A percentile compares a stretch with the other conserved stretches of the same genome.
phyloP scores from a whole-genome alignment of 768 basidiomycete species.

The Lactarius vividus region DNA sequence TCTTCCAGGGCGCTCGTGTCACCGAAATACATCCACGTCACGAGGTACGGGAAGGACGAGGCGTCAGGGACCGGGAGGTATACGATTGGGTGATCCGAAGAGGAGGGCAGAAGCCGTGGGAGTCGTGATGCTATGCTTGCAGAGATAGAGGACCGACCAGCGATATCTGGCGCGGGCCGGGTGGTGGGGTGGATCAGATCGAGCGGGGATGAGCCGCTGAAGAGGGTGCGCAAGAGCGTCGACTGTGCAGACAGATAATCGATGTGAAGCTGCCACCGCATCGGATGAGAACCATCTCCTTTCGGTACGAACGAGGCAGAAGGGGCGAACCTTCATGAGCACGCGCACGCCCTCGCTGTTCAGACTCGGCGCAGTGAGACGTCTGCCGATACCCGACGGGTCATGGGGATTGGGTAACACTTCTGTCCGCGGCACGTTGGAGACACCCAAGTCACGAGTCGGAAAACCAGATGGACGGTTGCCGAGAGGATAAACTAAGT shows the following conservation, averaged over 20 bases:
- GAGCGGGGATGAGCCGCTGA: constrained; percentile 62
- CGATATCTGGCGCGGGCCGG: constrained; percentile 21
- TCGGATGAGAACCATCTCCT: constrained; percentile 17
- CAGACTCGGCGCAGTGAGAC: constrained; percentile 51
- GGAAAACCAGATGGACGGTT: not conserved
- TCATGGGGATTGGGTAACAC: constrained; percentile 35
- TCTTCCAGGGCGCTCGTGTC: constrained; percentile 61
- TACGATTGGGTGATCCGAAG: constrained; percentile 61
- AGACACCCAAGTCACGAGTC: constrained; percentile 1
- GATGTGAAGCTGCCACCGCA: constrained; percentile 58
- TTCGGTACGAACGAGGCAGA: not conserved
- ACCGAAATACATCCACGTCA: constrained; percentile 85
- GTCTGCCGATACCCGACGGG: constrained; percentile 44
- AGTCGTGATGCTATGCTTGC: constrained; percentile 46
- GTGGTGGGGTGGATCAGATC: constrained; percentile 49
- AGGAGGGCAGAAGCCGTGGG: constrained; percentile 68
- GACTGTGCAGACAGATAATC: constrained; percentile 86
- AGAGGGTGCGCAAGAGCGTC: constrained; percentile 62
- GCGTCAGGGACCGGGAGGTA: constrained; percentile 76
- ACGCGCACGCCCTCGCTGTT: constrained; percentile 51
- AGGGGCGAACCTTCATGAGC: constrained; percentile 55
- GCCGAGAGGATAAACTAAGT: constrained; percentile 20
- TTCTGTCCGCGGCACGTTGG: constrained; percentile 21
- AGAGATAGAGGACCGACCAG: constrained; percentile 35
- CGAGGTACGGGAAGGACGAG: constrained; percentile 63